Percentiles rank a stretch among this genome's conserved stretches.
Conservation (phyloP, 768 basidiomycete genomes). For the Rhizopogon salebrosus region DNA sequence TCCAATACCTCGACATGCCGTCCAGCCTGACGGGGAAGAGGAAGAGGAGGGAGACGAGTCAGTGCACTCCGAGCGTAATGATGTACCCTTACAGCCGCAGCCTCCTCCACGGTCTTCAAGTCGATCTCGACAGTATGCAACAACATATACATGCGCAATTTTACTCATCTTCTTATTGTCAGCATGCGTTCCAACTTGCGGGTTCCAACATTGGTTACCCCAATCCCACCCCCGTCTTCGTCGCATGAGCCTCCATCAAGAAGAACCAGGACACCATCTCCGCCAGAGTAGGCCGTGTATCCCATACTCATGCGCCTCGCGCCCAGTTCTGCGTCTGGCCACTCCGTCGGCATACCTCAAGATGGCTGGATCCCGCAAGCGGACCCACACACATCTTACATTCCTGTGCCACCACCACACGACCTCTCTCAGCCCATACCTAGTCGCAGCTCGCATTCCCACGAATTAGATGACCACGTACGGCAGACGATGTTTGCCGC, state of each 20-base stretch:
- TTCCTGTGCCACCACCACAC: slow-evolving; percentile 19
- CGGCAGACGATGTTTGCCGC: neutral
- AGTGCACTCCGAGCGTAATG: slow-evolving; percentile 14
- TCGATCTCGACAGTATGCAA: neutral
- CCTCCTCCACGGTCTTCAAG: slow-evolving; percentile 13
- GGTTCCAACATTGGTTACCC: slow-evolving; percentile 14
- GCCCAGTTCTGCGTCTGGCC: slow-evolving; percentile 8
- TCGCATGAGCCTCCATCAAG: slow-evolving; percentile 11
- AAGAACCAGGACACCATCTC: slow-evolving; percentile 7
- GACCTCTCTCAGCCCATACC: slow-evolving; percentile 11
- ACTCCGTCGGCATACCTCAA: slow-evolving; percentile 6
- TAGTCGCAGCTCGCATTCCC: slow-evolving; percentile 11
- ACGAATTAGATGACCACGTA: slow-evolving; percentile 12
- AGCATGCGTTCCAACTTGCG: slow-evolving; percentile 24
- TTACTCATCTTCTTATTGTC: neutral
- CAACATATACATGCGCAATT: neutral
- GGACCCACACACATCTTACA: slow-evolving; percentile 21
- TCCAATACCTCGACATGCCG: slow-evolving; percentile 8
- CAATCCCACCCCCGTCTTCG: slow-evolving; percentile 13
- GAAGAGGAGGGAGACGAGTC: slow-evolving; percentile 13
- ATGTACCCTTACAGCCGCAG: slow-evolving; percentile 11
- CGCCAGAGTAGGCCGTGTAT: slow-evolving; percentile 18
- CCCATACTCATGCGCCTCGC: slow-evolving; percentile 23
- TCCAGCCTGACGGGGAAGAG: slow-evolving; percentile 7
- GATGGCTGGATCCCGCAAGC: slow-evolving; percentile 26